Base-by-base conservation (phyloP, 441 rosid genomes). In the Sinapis alba region DNA sequence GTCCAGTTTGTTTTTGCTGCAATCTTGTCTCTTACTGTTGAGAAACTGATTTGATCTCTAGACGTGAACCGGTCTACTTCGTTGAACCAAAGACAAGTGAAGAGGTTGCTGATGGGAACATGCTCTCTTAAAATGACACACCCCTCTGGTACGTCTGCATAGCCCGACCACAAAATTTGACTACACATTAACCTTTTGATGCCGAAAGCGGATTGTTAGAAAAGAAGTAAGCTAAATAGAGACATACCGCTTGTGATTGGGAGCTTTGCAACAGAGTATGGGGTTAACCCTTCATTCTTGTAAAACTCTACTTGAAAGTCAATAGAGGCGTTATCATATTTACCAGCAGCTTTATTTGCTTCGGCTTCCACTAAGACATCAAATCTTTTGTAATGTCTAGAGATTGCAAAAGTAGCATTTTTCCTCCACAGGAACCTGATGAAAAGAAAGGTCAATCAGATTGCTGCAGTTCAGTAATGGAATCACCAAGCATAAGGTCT, bases 331-430 rank as follows among this genome's bases (percentile, higher is more conserved):
- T 95, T 93, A 71, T 88, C 92, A 62, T 93, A 95, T 78, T 93
- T 95, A 64, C 90, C 92, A 61, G 99, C 98, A 71, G 97, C 99
- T 87, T 95, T 95, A 71, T 95, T 95, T 74, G 99, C 99, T 84
- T 93, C 97, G 3, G 99, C 98, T 85, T 95, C 99, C 18, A 57
- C 77, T 41, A 93, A 85, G 23, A 91, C 96, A 72, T 95, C 95
- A 74, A 90, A 91, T 18, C 98, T 91, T 62, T 70, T 91, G 76
- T 93, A 95, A 83, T 93, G 98, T 83, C 87, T 88, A 61, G 99
- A 93, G 71, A 95, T 93, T 7, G 98, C 97, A 83, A 91, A 84
- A 50, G 92, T 87, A 8, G 94, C 91, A 83, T 93, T 95, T 78
- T 83, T 80, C 81, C 99, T 85, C 99, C 99, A 95, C 82, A 95